Evolutionary conservation across 768 basidiomycete species (phyloP).

Genomic region (Macrocybe gigantea): DNA sequence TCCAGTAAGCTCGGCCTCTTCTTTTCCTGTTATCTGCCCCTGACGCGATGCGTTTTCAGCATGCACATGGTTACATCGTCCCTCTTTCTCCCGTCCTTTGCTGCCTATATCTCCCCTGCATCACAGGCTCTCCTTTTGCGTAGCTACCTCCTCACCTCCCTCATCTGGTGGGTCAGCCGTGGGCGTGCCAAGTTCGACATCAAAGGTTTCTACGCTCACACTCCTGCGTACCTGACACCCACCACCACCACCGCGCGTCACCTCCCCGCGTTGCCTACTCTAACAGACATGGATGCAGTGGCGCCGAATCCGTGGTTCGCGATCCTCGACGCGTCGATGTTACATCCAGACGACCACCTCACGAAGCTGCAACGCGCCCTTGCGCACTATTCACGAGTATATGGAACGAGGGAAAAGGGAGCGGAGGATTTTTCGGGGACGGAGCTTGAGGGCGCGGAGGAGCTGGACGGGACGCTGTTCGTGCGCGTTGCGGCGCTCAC

Average conservation of each 20-base stretch:
- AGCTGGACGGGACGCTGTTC: constrained; percentile 53
- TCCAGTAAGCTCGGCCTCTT: constrained; percentile 10
- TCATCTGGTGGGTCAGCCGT: constrained; percentile 52
- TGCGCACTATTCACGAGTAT: constrained; percentile 20
- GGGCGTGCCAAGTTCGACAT: constrained; percentile 49
- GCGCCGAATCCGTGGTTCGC: constrained; percentile 57
- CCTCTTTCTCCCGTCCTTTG: constrained; percentile 50
- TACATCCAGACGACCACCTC: constrained; percentile 53
- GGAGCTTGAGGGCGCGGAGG: constrained; percentile 37
- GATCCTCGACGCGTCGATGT: constrained; percentile 46
- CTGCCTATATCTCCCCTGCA: constrained; percentile 29
- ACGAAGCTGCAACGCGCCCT: constrained; percentile 33
- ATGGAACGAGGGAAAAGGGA: constrained; percentile 25
- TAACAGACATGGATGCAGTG: constrained; percentile 16
- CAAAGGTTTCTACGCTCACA: constrained; percentile 36
- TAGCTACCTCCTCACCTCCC: constrained; percentile 44
- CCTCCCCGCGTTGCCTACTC: constrained; percentile 15
- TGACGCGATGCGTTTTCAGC: constrained; percentile 23
- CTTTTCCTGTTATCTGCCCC: not conserved
- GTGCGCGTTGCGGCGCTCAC: constrained; percentile 44
- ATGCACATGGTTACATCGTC: constrained; percentile 67
- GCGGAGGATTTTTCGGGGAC: constrained; percentile 18
- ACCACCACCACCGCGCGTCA: constrained; percentile 2
- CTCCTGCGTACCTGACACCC: constrained; percentile 13
- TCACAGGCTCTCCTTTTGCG: constrained; percentile 52